Percentiles rank a stretch among this genome's conserved stretches.
phyloP scores from a whole-genome alignment of 345 rosid genomes.

The Kernera saxatilis region DNA sequence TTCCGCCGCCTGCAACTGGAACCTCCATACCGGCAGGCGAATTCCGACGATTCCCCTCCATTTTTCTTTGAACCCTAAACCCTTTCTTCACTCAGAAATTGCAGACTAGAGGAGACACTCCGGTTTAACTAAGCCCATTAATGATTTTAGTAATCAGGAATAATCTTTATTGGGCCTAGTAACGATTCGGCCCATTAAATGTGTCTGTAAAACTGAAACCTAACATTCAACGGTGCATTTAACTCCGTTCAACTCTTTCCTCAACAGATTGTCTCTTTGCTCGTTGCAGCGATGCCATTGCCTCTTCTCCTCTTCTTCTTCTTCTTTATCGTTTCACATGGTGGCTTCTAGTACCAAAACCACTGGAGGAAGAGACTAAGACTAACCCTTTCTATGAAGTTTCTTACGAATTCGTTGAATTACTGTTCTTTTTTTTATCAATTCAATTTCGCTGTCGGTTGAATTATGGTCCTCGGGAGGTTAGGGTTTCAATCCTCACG shows the following conservation, averaged over 20 bases:
- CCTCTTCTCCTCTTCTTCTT: neutral
- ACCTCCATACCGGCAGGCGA: constrained; percentile 61
- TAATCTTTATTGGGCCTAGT: neutral
- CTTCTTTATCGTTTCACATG: neutral
- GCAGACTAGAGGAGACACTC: neutral
- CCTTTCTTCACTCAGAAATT: neutral
- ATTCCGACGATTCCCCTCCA: constrained; percentile 29
- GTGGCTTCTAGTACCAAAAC: neutral
- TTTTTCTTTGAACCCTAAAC: constrained; percentile 30
- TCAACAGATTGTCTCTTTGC: neutral
- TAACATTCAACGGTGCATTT: constrained; percentile 22
- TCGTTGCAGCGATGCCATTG: neutral
- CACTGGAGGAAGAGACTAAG: neutral
- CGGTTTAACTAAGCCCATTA: constrained; percentile 1
- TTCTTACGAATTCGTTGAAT: neutral
- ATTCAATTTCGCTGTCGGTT: neutral
- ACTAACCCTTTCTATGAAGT: neutral
- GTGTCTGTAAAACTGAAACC: constrained; percentile 10
- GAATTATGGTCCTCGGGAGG: neutral
- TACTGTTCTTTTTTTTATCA: neutral
- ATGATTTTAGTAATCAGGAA: neutral
- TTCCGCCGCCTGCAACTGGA: constrained; percentile 59
- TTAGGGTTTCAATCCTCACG: constrained; percentile 17
- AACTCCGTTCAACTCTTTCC: neutral
- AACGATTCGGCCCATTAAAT: neutral